A percentile compares a stretch with the other conserved stretches of the same genome.
Conservation (phyloP, 2,329 filamentous ascomycete genomes). For the Periconia sp. region DNA sequence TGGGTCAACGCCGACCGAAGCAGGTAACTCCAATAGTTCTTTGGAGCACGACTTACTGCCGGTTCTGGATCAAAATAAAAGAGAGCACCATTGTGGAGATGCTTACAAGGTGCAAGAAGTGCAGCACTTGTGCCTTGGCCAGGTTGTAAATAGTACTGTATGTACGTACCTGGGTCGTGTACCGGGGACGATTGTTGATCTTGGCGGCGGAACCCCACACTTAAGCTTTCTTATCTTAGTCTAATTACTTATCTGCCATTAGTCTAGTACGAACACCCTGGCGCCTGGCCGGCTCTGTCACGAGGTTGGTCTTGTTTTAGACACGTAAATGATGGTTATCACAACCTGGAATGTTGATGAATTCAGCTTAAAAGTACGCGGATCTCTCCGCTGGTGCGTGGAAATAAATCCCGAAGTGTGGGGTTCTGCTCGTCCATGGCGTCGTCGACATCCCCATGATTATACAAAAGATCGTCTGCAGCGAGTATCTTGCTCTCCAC, state of each 20-base stretch:
- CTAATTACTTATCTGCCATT: too few relatives aligned
- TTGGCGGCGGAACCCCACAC: too few relatives aligned
- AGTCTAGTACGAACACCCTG: too few relatives aligned
- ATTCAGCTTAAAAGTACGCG: slow-evolving; percentile 61
- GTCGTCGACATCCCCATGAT: slow-evolving; percentile 37
- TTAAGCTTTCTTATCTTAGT: too few relatives aligned
- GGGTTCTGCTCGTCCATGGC: slow-evolving; percentile 41
- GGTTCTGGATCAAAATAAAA: slow-evolving; percentile 87
- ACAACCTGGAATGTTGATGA: background rate
- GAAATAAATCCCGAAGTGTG: slow-evolving; percentile 59
- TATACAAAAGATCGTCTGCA: slow-evolving; percentile 60
- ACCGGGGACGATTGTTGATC: too few relatives aligned
- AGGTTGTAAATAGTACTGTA: too few relatives aligned
- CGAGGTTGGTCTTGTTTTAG: too few relatives aligned
- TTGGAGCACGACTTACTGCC: slow-evolving; percentile 62
- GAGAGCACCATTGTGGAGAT: slow-evolving; percentile 64
- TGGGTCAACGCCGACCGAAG: slow-evolving; percentile 7
- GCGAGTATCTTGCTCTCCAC: slow-evolving; percentile 64
- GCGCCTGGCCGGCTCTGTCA: too few relatives aligned
- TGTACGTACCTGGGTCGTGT: too few relatives aligned
- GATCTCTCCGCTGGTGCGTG: slow-evolving; percentile 66
- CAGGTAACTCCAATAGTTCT: background rate
- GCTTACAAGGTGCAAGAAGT: background rate
- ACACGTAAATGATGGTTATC: background rate
- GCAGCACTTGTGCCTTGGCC: background rate